Conservation (phyloP, 306 rosid species). For the Prunus fruticosa region DNA sequence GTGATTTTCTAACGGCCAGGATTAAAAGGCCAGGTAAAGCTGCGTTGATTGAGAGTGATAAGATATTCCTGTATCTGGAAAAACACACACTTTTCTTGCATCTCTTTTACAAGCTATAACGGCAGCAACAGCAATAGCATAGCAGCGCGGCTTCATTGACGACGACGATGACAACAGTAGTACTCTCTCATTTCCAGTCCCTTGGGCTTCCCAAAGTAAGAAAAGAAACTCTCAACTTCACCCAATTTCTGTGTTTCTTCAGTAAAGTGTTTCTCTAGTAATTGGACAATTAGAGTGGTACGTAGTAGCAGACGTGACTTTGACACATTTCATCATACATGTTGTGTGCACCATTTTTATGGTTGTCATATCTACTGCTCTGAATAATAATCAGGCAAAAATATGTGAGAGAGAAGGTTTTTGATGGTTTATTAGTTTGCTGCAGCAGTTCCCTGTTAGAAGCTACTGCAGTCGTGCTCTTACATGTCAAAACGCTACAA, state of each 20-base stretch:
- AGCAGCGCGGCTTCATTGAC: conserved; percentile 11
- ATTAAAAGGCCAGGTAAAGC: background rate
- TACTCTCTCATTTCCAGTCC: conserved; percentile 1
- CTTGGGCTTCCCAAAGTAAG: conserved; percentile 26
- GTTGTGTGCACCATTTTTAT: too few relatives aligned
- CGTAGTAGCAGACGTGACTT: too few relatives aligned
- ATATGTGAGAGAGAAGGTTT: background rate
- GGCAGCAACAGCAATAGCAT: background rate
- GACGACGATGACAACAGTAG: conserved; percentile 8
- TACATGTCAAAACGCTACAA: conserved; percentile 9
- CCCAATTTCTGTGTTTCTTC: background rate
- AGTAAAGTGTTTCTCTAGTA: too few relatives aligned
- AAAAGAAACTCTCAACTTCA: background rate
- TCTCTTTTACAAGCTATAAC: background rate
- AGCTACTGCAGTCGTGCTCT: conserved; percentile 19
- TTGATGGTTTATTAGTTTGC: background rate
- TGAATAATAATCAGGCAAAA: background rate
- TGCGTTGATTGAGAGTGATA: background rate
- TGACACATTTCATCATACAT: too few relatives aligned
- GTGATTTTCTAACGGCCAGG: background rate
- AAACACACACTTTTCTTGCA: background rate
- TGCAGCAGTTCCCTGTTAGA: conserved; percentile 20
- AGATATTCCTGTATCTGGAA: background rate
- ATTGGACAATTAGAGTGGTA: too few relatives aligned
- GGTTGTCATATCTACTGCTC: too few relatives aligned